Evolutionary conservation across 805 yeast genomes (phyloP).

Genomic region (Yarrowia alimentaria): DNA sequence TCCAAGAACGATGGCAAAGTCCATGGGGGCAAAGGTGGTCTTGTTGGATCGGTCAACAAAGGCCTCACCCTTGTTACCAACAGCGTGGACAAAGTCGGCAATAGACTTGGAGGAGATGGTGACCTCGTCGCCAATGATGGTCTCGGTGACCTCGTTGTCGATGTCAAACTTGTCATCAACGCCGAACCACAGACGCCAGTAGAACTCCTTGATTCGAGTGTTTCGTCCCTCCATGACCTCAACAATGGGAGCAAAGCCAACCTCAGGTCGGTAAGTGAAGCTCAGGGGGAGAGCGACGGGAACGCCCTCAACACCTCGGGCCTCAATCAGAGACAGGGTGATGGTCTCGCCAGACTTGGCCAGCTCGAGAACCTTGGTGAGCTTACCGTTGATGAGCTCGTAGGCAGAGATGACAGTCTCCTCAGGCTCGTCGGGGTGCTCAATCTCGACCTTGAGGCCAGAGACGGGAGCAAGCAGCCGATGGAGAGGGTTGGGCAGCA

Average conservation of each 20-base stretch:
- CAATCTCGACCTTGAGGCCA: constrained; percentile 61
- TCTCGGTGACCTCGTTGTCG: constrained; percentile 60
- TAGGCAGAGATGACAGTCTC: constrained; percentile 62
- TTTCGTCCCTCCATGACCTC: constrained; percentile 91
- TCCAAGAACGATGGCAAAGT: constrained; percentile 96
- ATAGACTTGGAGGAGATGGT: constrained; percentile 73
- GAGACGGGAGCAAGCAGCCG: constrained; percentile 75
- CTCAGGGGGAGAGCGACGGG: constrained; percentile 75
- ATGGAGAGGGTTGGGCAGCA: constrained; percentile 73
- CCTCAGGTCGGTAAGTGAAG: constrained; percentile 74
- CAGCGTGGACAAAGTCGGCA: constrained; percentile 92
- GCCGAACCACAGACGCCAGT: constrained; percentile 98
- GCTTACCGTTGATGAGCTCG: constrained; percentile 67
- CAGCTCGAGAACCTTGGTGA: constrained; percentile 59
- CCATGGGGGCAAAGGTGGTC: constrained; percentile 90
- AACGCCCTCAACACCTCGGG: constrained; percentile 74
- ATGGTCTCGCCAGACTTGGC: constrained; percentile 54
- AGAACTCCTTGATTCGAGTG: constrained; percentile 87
- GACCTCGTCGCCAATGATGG: constrained; percentile 66
- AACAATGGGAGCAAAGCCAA: constrained; percentile 93
- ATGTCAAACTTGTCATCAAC: constrained; percentile 50
- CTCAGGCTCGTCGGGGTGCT: constrained; percentile 49
- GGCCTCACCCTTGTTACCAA: constrained; percentile 96
- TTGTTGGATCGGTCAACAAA: constrained; percentile 84
- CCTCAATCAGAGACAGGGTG: constrained; percentile 74